A percentile compares a stretch with the other conserved stretches of the same genome.
These are phyloP conservation scores for Nevesoporus exiguus DNA, from an alignment of 768 basidiomycete species.

Conservation along the genomic window DNA sequence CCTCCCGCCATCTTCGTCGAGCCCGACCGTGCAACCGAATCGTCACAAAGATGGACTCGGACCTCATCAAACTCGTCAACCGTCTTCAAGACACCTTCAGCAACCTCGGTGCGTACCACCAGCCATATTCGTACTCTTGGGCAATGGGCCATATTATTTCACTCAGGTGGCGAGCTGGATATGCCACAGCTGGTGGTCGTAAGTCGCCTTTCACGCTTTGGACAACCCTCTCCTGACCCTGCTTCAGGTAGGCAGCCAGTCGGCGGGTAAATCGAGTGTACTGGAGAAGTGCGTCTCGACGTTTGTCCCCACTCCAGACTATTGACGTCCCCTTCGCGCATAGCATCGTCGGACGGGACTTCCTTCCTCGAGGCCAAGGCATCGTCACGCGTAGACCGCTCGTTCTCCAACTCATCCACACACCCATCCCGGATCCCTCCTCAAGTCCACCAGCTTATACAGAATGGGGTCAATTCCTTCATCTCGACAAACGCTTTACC, in stretches of 20 bases:
- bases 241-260: constrained; percentile 88
- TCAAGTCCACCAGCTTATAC: constrained; percentile 47
- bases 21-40: background rate
- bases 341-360: constrained; percentile 93
- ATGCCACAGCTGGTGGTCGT: constrained; percentile 92
- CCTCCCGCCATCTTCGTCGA: constrained; percentile 6
- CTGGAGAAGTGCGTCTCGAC: constrained; percentile 77
- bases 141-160: constrained; percentile 10
- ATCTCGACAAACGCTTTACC: constrained; percentile 94
- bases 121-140: constrained; percentile 1
- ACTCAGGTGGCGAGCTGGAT: constrained; percentile 79
- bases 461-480: constrained; percentile 98
- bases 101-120: constrained; percentile 65
- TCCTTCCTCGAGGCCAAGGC: constrained; percentile 83
- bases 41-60: constrained; percentile 73
- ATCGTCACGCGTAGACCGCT: constrained; percentile 97
- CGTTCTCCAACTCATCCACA: constrained; percentile 93
- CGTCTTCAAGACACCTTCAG: constrained; percentile 91
- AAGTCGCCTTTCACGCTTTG: constrained; percentile 32
- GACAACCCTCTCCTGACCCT: background rate
- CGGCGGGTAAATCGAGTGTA: constrained; percentile 93
- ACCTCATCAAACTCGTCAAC: constrained; percentile 93
- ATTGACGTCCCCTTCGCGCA: constrained; percentile 2
- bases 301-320: constrained; percentile 3
- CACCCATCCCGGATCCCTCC: constrained; percentile 54